Evolutionary conservation across 2,329 filamentous ascomycete species (phyloP).

Genomic region (Sporothrix euskadiensis): DNA sequence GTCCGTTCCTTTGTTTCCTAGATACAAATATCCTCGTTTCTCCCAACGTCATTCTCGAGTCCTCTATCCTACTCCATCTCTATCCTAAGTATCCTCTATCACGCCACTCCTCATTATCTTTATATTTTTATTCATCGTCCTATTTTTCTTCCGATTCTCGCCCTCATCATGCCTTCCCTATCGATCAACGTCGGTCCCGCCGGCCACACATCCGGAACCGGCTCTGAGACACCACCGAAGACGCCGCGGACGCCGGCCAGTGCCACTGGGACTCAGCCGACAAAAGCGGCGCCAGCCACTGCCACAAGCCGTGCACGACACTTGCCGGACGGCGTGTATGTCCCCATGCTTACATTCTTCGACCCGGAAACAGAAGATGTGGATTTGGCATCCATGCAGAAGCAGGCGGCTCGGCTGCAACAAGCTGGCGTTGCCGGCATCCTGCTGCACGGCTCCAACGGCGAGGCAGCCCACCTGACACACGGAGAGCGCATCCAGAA

Average conservation of each 20-base stretch:
- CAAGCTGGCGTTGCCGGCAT: constrained; percentile 65
- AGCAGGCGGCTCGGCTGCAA: constrained; percentile 60
- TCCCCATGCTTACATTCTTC: constrained; percentile 66
- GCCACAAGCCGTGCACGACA: background rate
- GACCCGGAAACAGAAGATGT: constrained; percentile 52
- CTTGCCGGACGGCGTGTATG: constrained; percentile 53
- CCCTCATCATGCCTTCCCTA: constrained; percentile 7
- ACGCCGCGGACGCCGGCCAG: constrained; percentile 3
- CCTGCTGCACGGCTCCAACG: constrained; percentile 70
- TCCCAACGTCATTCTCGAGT: background rate
- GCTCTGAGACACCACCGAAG: constrained; percentile 20
- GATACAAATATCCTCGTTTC: constrained; percentile 7
- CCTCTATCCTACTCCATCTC: background rate
- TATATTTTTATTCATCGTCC: background rate
- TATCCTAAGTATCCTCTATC: background rate
- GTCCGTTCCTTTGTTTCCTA: background rate
- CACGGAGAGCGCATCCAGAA: constrained; percentile 64
- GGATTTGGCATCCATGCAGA: constrained; percentile 53
- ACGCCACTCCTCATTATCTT: background rate
- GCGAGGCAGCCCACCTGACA: constrained; percentile 70
- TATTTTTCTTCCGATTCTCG: background rate
- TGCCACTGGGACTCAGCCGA: background rate
- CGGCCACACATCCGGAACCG: background rate
- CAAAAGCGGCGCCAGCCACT: background rate
- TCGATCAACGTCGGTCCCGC: constrained; percentile 6